Conservation (phyloP, 2,329 filamentous ascomycete species). For the Plenodomus tracheiphilus region DNA sequence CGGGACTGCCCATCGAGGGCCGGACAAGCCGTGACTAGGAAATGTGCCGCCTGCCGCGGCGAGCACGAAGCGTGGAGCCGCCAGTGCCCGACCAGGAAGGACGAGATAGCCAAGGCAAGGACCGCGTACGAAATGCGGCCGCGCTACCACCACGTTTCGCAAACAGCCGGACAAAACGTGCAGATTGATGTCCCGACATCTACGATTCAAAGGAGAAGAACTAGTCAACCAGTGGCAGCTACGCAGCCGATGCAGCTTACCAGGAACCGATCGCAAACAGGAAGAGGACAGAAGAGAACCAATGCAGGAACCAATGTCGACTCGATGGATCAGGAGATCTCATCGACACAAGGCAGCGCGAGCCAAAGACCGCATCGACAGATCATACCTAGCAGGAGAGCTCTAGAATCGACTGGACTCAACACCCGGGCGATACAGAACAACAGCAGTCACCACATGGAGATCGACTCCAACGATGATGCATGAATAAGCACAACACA, state of each 20-base stretch:
- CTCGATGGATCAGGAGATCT: too few species aligned
- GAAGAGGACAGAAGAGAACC: too few species aligned
- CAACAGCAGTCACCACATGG: constrained; percentile 9
- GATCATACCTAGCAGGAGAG: constrained; percentile 9
- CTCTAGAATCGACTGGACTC: constrained; percentile 7
- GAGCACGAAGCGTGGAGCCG: constrained; percentile 16
- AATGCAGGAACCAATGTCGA: too few species aligned
- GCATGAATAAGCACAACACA: constrained; percentile 14
- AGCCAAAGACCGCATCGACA: too few species aligned
- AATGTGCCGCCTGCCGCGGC: constrained; percentile 14
- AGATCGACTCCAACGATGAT: constrained; percentile 10
- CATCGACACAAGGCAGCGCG: too few species aligned
- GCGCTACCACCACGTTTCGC: too few species aligned
- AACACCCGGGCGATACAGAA: constrained; percentile 4
- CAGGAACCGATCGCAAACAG: too few species aligned
- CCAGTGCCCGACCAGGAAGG: constrained; percentile 17
- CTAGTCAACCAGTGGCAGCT: too few species aligned
- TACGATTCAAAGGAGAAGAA: too few species aligned
- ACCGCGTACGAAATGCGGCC: constrained; percentile 15
- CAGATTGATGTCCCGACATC: too few species aligned
- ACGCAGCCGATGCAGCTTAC: too few species aligned
- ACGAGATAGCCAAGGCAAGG: constrained; percentile 14
- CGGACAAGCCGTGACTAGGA: constrained; percentile 8
- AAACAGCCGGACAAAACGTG: too few species aligned
- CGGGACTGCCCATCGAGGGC: constrained; percentile 11